phyloP scores from a whole-genome alignment of 805 yeast species.

The Candida ovalis region DNA sequence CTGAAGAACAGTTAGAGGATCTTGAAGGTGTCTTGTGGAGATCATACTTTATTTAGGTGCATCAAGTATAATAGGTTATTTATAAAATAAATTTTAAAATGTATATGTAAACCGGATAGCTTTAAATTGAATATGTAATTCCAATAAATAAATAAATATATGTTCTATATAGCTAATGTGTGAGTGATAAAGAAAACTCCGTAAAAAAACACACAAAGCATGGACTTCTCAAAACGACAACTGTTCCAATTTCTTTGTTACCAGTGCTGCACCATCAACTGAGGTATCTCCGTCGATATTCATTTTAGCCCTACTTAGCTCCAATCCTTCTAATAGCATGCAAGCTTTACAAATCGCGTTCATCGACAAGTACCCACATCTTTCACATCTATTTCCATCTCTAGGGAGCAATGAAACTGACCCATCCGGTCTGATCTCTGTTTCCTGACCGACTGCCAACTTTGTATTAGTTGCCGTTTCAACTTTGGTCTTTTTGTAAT shows the following conservation, averaged over 20 bases:
- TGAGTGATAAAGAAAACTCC: not conserved
- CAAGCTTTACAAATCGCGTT: constrained; percentile 93
- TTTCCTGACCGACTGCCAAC: constrained; percentile 31
- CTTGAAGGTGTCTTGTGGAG: constrained; percentile 92
- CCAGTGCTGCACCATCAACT: constrained; percentile 60
- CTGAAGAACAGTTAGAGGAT: constrained; percentile 77
- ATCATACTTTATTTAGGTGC: constrained; percentile 72
- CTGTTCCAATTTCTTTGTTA: constrained; percentile 58
- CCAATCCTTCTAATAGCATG: constrained; percentile 77
- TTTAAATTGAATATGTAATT: not conserved
- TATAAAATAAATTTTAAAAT: not conserved
- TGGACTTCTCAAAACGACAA: constrained; percentile 51
- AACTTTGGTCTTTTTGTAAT: constrained; percentile 36
- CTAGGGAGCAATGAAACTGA: constrained; percentile 43
- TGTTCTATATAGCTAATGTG: no score
- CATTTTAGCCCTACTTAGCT: constrained; percentile 66
- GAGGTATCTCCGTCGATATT: constrained; percentile 47
- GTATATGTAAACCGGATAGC: not conserved
- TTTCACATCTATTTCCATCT: constrained; percentile 76
- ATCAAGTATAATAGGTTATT: not conserved
- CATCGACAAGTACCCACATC: constrained; percentile 89
- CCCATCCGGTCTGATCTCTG: constrained; percentile 59
- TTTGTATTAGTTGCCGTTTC: constrained; percentile 25
- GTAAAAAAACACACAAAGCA: no score
- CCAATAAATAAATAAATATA: not conserved